Evolutionary conservation across 139 green algal genomes (phyloP).

Genomic region (Dunaliella sp.): DNA sequence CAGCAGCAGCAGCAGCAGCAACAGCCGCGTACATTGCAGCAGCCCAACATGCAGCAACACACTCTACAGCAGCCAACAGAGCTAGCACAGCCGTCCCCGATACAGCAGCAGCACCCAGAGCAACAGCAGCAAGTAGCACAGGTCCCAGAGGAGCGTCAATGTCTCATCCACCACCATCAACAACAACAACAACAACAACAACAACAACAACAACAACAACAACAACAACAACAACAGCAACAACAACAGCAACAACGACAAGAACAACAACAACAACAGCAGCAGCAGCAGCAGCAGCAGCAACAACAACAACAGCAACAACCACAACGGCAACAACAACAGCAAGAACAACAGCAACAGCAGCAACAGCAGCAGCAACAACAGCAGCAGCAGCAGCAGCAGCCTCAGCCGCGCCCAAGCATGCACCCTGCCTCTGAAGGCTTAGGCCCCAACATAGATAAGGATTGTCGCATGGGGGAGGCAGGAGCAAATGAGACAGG

Average conservation of each 20-base stretch:
- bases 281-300: background rate
- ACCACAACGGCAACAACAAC: background rate
- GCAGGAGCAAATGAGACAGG: too few relatives aligned
- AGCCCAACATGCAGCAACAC: slow-evolving; percentile 16
- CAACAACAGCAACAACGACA: background rate
- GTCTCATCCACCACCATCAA: too few relatives aligned
- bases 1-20: background rate
- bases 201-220: background rate
- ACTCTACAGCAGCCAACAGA: background rate
- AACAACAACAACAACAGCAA: background rate
- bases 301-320: slow-evolving; percentile 18
- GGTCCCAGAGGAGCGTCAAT: too few relatives aligned
- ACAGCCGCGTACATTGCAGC: background rate
- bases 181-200: background rate
- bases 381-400: too few relatives aligned
- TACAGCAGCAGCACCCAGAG: slow-evolving; percentile 1
- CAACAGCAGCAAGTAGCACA: background rate
- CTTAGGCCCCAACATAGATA: too few relatives aligned
- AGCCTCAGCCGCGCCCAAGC: too few relatives aligned
- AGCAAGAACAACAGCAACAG: background rate
- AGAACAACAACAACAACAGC: background rate
- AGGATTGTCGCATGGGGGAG: too few relatives aligned
- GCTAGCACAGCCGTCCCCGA: too few relatives aligned
- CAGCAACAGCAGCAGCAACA: background rate
- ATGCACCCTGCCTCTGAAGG: too few relatives aligned